Percentiles rank a stretch among this genome's conserved stretches.
Conservation (phyloP, 345 rosid genomes). For the Lepidium didymum region DNA sequence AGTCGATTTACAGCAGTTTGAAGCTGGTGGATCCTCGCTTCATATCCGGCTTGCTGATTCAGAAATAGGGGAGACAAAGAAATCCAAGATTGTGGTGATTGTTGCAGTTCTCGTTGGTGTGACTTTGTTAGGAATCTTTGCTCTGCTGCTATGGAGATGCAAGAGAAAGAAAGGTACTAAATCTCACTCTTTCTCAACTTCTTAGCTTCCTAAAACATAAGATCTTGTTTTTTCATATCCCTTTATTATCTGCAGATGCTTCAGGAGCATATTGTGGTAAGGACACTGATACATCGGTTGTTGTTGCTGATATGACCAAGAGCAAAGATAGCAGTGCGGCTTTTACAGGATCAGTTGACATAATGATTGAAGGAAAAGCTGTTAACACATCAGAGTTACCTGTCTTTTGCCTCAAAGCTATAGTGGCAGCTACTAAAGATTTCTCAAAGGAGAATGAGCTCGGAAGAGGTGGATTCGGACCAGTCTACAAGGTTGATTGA, state of each 20-base stretch:
- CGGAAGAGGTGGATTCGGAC: constrained; percentile 33
- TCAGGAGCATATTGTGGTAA: constrained; percentile 35
- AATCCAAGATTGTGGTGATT: constrained; percentile 36
- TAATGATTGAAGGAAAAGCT: constrained; percentile 31
- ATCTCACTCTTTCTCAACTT: not conserved
- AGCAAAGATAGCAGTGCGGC: constrained; percentile 15
- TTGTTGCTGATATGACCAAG: constrained; percentile 13
- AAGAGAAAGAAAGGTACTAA: constrained; percentile 30
- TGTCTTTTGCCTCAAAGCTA: constrained; percentile 7
- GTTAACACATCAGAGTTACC: constrained; percentile 30
- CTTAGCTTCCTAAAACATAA: not conserved
- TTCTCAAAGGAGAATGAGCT: constrained; percentile 28
- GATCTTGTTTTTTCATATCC: not conserved
- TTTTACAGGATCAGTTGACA: constrained; percentile 29
- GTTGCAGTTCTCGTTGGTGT: constrained; percentile 35
- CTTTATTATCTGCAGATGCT: constrained; percentile 33
- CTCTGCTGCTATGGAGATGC: constrained; percentile 28
- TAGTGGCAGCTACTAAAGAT: constrained; percentile 25
- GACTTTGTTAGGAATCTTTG: constrained; percentile 25
- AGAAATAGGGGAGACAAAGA: constrained; percentile 27
- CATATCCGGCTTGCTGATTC: constrained; percentile 35
- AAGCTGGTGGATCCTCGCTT: constrained; percentile 28
- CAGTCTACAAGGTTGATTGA: constrained; percentile 30
- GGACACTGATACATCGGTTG: constrained; percentile 16
- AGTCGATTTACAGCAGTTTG: constrained; percentile 31